phyloP scores from a whole-genome alignment of 345 rosid species.

The Lagerstroemia speciosa region DNA sequence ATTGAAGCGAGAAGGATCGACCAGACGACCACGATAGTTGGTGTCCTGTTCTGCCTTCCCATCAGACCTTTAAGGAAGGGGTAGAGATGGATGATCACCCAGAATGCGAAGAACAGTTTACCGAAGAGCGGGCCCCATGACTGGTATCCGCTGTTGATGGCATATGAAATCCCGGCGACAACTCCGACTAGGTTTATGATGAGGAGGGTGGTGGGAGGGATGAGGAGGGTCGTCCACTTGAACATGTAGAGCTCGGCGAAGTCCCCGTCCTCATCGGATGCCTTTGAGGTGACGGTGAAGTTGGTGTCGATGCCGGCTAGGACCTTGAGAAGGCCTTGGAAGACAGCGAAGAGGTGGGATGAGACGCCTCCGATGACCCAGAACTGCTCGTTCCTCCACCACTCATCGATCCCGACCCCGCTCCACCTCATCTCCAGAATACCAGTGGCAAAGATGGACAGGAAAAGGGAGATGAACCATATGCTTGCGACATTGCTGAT shows the following conservation, averaged over 20 bases:
- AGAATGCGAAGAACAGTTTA: conserved; percentile 77
- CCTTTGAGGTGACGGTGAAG: conserved; percentile 87
- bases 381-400: conserved; percentile 98
- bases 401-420: conserved; percentile 85
- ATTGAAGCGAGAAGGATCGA: conserved; percentile 82
- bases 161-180: conserved; percentile 78
- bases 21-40: conserved; percentile 91
- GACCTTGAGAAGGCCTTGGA: conserved; percentile 85
- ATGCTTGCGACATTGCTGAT: conserved; percentile 84
- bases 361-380: conserved; percentile 97
- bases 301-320: conserved; percentile 87
- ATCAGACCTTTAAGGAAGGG: conserved; percentile 93
- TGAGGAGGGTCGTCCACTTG: conserved; percentile 92
- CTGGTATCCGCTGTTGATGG: conserved; percentile 79
- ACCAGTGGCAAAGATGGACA: conserved; percentile 87
- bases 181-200: conserved; percentile 78
- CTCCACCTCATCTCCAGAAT: conserved; percentile 92
- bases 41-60: conserved; percentile 90
- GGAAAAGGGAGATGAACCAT: conserved; percentile 82
- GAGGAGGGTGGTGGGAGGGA: conserved; percentile 86
- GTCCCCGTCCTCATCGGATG: conserved; percentile 83
- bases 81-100: conserved; percentile 88
- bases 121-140: conserved; percentile 94
- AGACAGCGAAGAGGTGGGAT: conserved; percentile 73
- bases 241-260: conserved; percentile 69